Conservation (phyloP, 2,329 filamentous ascomycete species). For the Fusarium heterosporum region DNA sequence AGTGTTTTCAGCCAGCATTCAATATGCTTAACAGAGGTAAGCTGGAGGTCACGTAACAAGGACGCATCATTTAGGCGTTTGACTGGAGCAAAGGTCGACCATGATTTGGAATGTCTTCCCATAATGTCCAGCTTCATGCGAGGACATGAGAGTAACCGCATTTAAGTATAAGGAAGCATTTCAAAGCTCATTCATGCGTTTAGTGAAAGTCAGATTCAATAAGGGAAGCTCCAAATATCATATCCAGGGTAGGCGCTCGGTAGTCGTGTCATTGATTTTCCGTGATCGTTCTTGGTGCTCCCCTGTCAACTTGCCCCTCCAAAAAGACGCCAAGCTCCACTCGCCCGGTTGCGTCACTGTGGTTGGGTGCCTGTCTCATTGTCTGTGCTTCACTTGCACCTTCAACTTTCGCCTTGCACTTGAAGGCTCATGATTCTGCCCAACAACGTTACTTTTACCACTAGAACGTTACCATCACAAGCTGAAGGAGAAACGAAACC, state of each 20-base stretch:
- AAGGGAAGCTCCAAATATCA: neutral
- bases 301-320: constrained; percentile 34
- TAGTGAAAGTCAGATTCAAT: neutral
- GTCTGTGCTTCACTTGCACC: constrained; percentile 43
- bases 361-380: constrained; percentile 48
- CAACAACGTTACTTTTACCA: constrained; percentile 4
- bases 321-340: constrained; percentile 29
- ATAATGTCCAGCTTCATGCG: too few relatives aligned
- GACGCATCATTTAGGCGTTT: too few relatives aligned
- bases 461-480: neutral
- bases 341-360: constrained; percentile 50
- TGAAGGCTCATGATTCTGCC: constrained; percentile 6
- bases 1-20: too few relatives aligned
- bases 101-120: too few relatives aligned
- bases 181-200: too few relatives aligned
- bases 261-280: constrained; percentile 44
- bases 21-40: too few relatives aligned
- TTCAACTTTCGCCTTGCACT: constrained; percentile 30
- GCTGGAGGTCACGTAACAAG: too few relatives aligned
- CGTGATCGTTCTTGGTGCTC: constrained; percentile 16
- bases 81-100: too few relatives aligned
- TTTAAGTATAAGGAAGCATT: too few relatives aligned
- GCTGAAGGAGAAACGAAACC: neutral
- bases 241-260: constrained; percentile 18
- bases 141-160: too few relatives aligned